Conservation (phyloP, 2,329 filamentous ascomycete species). For the Alternaria gansuensis region DNA sequence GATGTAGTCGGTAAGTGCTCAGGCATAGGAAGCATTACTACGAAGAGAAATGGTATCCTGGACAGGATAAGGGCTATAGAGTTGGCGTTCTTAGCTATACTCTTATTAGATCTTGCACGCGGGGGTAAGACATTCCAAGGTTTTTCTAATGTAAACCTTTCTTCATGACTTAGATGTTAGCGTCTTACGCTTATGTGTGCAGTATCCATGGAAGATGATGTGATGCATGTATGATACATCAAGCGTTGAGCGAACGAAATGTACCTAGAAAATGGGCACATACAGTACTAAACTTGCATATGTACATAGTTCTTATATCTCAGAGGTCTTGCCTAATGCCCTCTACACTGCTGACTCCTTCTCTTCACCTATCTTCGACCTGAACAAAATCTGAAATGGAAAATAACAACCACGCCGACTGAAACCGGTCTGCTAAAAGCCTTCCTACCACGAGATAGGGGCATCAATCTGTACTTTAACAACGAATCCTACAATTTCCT, state of each 20-base stretch:
- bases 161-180: not conserved
- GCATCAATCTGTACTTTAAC: not conserved
- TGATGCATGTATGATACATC: not conserved
- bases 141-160: not conserved
- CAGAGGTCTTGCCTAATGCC: not conserved
- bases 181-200: not conserved
- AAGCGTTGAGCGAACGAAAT: not conserved
- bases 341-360: not conserved
- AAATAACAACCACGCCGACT: not conserved
- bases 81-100: not conserved
- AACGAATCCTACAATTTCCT: not conserved
- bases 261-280: rapidly evolving
- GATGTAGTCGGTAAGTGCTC: constrained; percentile 4
- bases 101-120: no score
- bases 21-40: not conserved
- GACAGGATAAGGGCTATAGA: not conserved
- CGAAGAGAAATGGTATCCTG: not conserved
- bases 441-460: not conserved
- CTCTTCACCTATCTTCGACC: not conserved
- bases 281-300: not conserved
- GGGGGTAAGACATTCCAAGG: no score
- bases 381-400: no score
- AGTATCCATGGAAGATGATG: no score
- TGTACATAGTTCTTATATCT: not conserved
- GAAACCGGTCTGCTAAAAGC: not conserved